A percentile compares a stretch with the other conserved stretches of the same genome.
Evolutionary conservation across 805 yeast species (phyloP).

Genomic region (Clavispora santaluciae): DNA sequence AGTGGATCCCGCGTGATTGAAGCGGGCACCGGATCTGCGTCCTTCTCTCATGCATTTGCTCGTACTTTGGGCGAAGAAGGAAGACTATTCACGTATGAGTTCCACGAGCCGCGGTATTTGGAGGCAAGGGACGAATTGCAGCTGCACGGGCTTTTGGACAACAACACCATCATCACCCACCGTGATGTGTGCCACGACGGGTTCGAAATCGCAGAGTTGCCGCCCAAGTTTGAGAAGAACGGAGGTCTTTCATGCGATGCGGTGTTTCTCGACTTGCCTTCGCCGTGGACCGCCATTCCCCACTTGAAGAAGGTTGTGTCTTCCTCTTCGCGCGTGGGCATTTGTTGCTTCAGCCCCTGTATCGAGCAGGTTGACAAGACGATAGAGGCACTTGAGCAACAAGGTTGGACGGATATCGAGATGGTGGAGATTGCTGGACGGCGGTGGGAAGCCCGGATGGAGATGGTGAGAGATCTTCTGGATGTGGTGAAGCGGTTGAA

Average conservation of each 20-base stretch:
- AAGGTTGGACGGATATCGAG: constrained; percentile 84
- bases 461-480: constrained; percentile 74
- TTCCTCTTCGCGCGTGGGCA: constrained; percentile 48
- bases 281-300: constrained; percentile 95
- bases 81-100: constrained; percentile 77
- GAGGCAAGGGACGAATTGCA: constrained; percentile 78
- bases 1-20: constrained; percentile 82
- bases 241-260: constrained; percentile 56
- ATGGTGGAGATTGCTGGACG: constrained; percentile 87
- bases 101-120: constrained; percentile 75
- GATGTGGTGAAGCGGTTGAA: constrained; percentile 74
- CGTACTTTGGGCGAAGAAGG: constrained; percentile 66
- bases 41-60: constrained; percentile 89
- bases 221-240: constrained; percentile 17
- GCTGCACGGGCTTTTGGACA: constrained; percentile 56
- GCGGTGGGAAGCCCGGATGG: constrained; percentile 85
- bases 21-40: constrained; percentile 98
- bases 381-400: constrained; percentile 60
- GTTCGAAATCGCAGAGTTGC: constrained; percentile 48
- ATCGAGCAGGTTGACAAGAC: constrained; percentile 94
- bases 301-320: constrained; percentile 60
- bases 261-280: constrained; percentile 86
- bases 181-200: constrained; percentile 92
- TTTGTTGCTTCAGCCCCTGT: constrained; percentile 97
- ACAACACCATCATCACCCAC: constrained; percentile 67